Conservation (phyloP, 2,329 filamentous ascomycete species). For the Calonectria pseudoreteaudii region DNA sequence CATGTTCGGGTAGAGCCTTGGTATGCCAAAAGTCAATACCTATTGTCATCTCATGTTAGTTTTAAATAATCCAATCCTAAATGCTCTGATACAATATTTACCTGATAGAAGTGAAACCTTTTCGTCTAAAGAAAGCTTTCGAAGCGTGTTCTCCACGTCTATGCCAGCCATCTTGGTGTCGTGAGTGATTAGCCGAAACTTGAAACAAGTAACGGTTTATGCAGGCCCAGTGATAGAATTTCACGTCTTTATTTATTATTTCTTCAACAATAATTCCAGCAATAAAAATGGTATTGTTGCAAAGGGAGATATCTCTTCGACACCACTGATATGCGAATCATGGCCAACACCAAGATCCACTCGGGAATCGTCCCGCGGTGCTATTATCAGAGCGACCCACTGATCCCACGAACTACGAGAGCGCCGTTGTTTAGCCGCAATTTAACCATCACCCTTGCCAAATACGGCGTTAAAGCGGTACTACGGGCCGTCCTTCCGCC, state of each 20-base stretch:
- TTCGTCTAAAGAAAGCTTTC: neutral
- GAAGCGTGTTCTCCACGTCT: neutral
- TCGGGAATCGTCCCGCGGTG: neutral
- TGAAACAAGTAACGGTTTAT: neutral
- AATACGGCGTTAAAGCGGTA: neutral
- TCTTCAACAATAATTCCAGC: neutral
- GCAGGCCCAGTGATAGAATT: neutral
- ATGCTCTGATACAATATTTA: neutral
- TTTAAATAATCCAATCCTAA: neutral
- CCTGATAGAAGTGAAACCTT: neutral
- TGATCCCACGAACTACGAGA: neutral
- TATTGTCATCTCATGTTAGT: neutral
- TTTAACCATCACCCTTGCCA: neutral
- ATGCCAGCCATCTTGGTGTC: neutral
- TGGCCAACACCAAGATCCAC: neutral
- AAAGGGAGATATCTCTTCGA: neutral
- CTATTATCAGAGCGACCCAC: neutral
- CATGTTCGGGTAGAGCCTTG: neutral
- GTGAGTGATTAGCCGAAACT: neutral
- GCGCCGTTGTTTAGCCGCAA: neutral
- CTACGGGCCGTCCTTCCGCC: neutral
- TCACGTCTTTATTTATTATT: neutral
- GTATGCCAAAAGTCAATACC: conserved; percentile 8
- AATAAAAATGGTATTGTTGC: neutral
- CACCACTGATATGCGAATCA: neutral